These are phyloP conservation scores for Aspergillus flavus DNA, from an alignment of 2,329 filamentous ascomycete genomes.

Conservation along the genomic window DNA sequence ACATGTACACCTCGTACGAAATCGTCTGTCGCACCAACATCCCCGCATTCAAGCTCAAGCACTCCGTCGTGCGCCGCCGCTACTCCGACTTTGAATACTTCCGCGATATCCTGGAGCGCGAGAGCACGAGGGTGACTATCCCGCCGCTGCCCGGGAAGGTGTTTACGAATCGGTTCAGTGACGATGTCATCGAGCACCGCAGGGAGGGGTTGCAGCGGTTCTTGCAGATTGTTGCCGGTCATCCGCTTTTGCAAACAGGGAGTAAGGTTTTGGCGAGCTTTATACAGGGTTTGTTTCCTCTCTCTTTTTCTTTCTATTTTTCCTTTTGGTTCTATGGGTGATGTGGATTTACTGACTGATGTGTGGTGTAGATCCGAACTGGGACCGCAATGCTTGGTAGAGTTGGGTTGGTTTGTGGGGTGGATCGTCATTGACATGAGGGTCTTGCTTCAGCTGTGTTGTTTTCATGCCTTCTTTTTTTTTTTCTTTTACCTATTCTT, in stretches of 20 bases:
- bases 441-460: neutral
- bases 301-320: neutral
- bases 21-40: slow-evolving; percentile 98
- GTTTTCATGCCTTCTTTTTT: neutral
- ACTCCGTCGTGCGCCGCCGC: slow-evolving; percentile 83
- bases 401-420: neutral
- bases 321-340: neutral
- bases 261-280: slow-evolving; percentile 96
- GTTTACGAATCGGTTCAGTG: slow-evolving; percentile 95
- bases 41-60: slow-evolving; percentile 94
- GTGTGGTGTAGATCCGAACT: slow-evolving; percentile 56
- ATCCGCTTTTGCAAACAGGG: slow-evolving; percentile 93
- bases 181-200: slow-evolving; percentile 96
- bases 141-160: slow-evolving; percentile 95
- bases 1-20: slow-evolving; percentile 99
- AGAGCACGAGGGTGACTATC: slow-evolving; percentile 91
- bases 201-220: slow-evolving; percentile 92
- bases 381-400: slow-evolving; percentile 88
- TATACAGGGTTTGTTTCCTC: slow-evolving; percentile 74
- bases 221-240: slow-evolving; percentile 94
- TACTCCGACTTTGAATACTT: slow-evolving; percentile 99
- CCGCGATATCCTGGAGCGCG: slow-evolving; percentile 94
- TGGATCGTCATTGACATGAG: neutral
- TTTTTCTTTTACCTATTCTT: neutral
- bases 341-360: slow-evolving; percentile 6